Base-by-base conservation (phyloP, 129 eudicot species). In the Arctium lappa region DNA sequence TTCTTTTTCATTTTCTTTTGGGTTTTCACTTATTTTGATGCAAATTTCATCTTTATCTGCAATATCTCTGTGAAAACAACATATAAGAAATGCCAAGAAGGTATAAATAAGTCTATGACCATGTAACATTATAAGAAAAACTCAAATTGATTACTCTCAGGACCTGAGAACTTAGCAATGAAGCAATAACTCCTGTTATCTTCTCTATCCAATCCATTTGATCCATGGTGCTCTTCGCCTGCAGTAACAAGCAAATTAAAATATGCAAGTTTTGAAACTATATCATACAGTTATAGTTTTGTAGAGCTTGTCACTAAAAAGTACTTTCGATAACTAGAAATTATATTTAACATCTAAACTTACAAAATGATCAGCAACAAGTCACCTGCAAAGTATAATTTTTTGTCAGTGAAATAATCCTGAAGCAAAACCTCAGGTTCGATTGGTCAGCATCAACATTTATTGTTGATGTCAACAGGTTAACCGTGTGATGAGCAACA, bases 361-460 rank as follows among this genome's bases (percentile, higher is more conserved):
- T 0, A 56, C 42, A 39, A 38, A 32, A 3, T 66, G 44, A 80
- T 56, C 63, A 56, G 53, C 50, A 80, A 85, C 16, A 44, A 62
- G 42, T 48, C 68, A 90, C 98, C 98, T 94, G 98, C 84, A 95
- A 86, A 46, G 98, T 95, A 81, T 95, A 95, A 63, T 91, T 95
- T 87, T 95, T 95, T 83, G 97, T 91, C 38, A 97, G 98, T 37
- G 98, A 95, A 76, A 95, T 95, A 76, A 95, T 95, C 79, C 98
- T 73, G 90, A 95, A 95, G 89, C 97, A 95, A 82, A 95, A 95
- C 76, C 98, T 89, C 78, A 95, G 81, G 88, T 95, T 97, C 8
- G 98, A 92, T 72, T 95, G 98, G 87, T 95, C 98, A 39, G 97
- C 98, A 82, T 95, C 97, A 77, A 95, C 98, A 73, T 95, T 95